Percentiles rank a stretch among this genome's conserved stretches.
These are phyloP conservation scores for Entomortierella beljakovae DNA, from an alignment of 192 early-diverging fungal genomes.

Conservation along the genomic window DNA sequence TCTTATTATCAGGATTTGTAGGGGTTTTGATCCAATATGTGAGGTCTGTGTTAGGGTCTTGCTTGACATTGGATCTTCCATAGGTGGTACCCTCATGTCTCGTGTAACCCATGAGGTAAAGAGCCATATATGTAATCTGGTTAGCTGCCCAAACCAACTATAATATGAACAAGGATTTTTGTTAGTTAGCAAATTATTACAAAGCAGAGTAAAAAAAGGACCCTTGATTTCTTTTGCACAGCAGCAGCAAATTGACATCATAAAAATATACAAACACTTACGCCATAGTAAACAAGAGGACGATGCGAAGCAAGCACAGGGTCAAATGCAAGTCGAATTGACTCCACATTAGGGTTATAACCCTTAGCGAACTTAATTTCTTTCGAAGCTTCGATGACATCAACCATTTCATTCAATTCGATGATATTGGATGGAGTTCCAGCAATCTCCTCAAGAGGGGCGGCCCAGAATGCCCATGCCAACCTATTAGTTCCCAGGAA, in stretches of 20 bases:
- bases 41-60: constrained; percentile 33
- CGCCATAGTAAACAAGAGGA: constrained; percentile 67
- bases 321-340: constrained; percentile 68
- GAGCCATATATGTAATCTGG: constrained; percentile 6
- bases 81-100: constrained; percentile 25
- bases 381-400: constrained; percentile 42
- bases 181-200: background rate
- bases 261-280: constrained; percentile 17
- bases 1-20: constrained; percentile 35
- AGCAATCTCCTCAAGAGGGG: constrained; percentile 46
- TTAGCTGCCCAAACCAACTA: constrained; percentile 43
- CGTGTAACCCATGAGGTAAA: constrained; percentile 23
- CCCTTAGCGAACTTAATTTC: constrained; percentile 55
- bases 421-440: constrained; percentile 31
- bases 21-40: constrained; percentile 37
- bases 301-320: constrained; percentile 65
- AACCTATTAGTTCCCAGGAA: constrained; percentile 57
- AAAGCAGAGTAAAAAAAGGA: background rate
- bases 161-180: background rate
- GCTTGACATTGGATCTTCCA: constrained; percentile 7
- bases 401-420: constrained; percentile 59
- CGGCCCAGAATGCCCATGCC: constrained; percentile 65
- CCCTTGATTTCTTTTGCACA: background rate
- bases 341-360: constrained; percentile 57
- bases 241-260: background rate